These are phyloP conservation scores for Pelagomonas calceolata DNA, from an alignment of 108 stramenopile genomes.

Conservation along the genomic window DNA sequence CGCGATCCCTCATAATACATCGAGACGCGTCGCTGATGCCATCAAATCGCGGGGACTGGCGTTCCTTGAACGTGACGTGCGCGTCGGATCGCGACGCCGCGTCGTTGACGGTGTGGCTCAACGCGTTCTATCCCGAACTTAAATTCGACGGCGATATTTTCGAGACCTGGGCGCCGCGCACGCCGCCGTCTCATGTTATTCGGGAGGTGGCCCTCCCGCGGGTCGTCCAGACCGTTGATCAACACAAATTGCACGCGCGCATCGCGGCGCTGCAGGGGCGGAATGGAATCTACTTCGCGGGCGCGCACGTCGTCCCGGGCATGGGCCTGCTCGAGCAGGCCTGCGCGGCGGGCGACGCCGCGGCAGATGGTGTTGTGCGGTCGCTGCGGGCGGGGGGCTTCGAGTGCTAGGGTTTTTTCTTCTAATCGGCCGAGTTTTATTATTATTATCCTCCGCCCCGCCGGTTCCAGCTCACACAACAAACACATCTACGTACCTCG, in stretches of 20 bases:
- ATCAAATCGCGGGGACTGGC: neutral
- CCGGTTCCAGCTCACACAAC: no score
- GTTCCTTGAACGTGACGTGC: neutral
- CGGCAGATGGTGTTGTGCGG: no score
- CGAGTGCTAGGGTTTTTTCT: no score
- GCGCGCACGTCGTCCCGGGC: constrained; percentile 2
- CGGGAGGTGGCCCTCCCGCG: no score
- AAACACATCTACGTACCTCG: no score
- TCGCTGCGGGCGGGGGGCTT: no score
- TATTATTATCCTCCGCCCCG: no score
- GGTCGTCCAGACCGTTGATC: no score
- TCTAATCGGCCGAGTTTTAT: no score
- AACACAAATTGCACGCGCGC: no score
- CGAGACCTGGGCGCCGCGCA: neutral
- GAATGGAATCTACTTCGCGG: constrained; percentile 1
- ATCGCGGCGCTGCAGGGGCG: constrained; percentile 3
- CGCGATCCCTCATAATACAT: neutral
- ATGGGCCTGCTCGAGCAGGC: constrained; percentile 11
- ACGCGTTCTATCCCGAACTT: constrained; percentile 2
- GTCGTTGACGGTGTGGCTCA: constrained; percentile 6
- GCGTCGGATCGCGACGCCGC: neutral
- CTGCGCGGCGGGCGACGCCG: no score
- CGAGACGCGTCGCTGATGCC: constrained; percentile 5
- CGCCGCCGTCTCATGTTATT: no score
- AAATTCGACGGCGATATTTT: neutral